These are phyloP conservation scores for Venturia carpophila DNA, from an alignment of 2,329 filamentous ascomycete species.

Conservation along the genomic window DNA sequence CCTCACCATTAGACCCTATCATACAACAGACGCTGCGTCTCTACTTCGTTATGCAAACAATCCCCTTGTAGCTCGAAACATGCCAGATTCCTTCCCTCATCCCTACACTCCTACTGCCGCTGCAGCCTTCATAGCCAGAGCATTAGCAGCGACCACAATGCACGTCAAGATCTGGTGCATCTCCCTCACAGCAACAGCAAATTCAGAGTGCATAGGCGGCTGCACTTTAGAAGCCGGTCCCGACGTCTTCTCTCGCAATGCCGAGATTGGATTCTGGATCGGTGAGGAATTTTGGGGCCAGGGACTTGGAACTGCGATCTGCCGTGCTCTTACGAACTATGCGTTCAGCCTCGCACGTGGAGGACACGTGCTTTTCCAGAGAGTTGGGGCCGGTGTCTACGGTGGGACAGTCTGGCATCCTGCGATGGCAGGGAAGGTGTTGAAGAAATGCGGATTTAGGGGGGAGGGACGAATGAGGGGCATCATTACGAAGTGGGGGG, in stretches of 20 bases:
- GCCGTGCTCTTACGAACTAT: conserved; percentile 10
- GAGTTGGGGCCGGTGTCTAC: conserved; percentile 12
- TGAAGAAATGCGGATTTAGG: conserved; percentile 11
- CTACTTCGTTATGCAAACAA: conserved; percentile 10
- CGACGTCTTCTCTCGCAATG: conserved; percentile 7
- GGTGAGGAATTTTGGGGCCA: conserved; percentile 12
- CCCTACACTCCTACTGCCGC: conserved; percentile 9
- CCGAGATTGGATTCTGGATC: conserved; percentile 18
- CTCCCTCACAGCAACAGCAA: conserved; percentile 1
- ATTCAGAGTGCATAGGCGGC: conserved; percentile 14
- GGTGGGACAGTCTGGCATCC: conserved; percentile 6
- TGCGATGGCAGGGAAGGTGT: background rate
- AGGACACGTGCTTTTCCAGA: background rate
- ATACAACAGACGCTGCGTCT: conserved; percentile 9
- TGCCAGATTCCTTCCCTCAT: conserved; percentile 15
- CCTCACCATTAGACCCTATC: conserved; percentile 13
- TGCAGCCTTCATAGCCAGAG: conserved; percentile 11
- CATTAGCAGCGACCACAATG: background rate
- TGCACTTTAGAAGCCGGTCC: conserved; percentile 5
- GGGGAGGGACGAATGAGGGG: conserved; percentile 17
- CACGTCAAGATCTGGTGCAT: background rate
- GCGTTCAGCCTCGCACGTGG: conserved; percentile 3
- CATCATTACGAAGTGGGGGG: conserved; percentile 10
- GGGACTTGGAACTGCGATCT: conserved; percentile 1
- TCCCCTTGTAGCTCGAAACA: background rate